Evolutionary conservation across 192 early-diverging fungal species (phyloP).

Genomic region (Oehlia diaphana): DNA sequence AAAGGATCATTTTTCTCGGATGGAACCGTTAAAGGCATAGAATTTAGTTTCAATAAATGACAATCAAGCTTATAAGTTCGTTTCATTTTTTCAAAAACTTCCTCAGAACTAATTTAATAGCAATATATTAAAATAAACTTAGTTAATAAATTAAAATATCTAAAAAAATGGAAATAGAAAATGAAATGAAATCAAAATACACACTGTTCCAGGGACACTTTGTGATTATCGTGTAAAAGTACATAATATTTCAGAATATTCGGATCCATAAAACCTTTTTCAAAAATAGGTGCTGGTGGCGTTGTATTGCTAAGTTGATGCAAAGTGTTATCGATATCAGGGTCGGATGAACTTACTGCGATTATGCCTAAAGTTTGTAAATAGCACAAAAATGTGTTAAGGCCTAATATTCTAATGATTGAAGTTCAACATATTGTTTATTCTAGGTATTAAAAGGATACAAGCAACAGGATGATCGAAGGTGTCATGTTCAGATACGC

Average conservation of each 20-base stretch:
- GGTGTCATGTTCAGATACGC: slow-evolving; percentile 85
- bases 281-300: slow-evolving; percentile 55
- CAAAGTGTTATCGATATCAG: slow-evolving; percentile 75
- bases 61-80: slow-evolving; percentile 64
- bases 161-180: background rate
- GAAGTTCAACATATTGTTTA: background rate
- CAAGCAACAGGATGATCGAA: slow-evolving; percentile 95
- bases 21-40: slow-evolving; percentile 35
- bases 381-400: background rate
- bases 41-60: slow-evolving; percentile 63
- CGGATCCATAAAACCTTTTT: slow-evolving; percentile 76
- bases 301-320: slow-evolving; percentile 55
- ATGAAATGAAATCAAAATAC: slow-evolving; percentile 6
- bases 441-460: slow-evolving; percentile 21
- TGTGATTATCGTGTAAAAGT: slow-evolving; percentile 79
- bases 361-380: slow-evolving; percentile 55
- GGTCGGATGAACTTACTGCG: slow-evolving; percentile 61
- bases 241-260: slow-evolving; percentile 80
- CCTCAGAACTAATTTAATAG: slow-evolving; percentile 51
- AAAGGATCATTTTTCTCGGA: slow-evolving; percentile 32
- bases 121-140: background rate
- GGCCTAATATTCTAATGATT: background rate
- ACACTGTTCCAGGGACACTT: slow-evolving; percentile 55
- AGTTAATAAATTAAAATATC: background rate
- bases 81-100: slow-evolving; percentile 62